A percentile compares a stretch with the other conserved stretches of the same genome.
These are phyloP conservation scores for Stachybotrys chartarum DNA, from an alignment of 2,329 filamentous ascomycete genomes.

Conservation along the genomic window DNA sequence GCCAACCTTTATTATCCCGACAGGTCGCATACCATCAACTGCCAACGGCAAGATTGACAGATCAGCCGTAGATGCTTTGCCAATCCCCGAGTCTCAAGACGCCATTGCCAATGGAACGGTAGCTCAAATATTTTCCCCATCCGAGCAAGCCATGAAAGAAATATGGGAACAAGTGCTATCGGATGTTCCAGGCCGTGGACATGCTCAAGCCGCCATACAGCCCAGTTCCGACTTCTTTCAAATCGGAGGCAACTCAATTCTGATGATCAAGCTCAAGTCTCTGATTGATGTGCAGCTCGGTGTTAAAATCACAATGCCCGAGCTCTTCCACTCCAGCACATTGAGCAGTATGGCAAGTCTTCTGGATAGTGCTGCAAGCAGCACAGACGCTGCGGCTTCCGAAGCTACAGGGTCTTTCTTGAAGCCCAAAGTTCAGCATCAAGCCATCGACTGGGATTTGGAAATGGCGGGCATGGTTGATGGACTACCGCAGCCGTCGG, in stretches of 20 bases:
- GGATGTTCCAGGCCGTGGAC: not conserved
- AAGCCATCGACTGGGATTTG: not conserved
- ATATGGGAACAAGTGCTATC: not conserved
- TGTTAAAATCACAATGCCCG: not conserved
- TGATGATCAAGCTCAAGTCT: not conserved
- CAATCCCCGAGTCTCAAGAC: not conserved
- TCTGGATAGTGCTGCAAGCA: not conserved
- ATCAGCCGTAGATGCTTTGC: not conserved
- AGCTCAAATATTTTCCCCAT: not conserved
- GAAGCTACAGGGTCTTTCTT: not conserved
- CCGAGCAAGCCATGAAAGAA: not conserved
- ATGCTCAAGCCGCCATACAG: not conserved
- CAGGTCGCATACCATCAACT: not conserved
- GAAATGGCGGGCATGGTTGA: not conserved
- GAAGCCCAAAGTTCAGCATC: not conserved
- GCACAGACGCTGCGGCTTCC: not conserved
- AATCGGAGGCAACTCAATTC: not conserved
- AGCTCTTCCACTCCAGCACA: not conserved
- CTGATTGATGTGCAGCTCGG: not conserved
- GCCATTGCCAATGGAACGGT: not conserved
- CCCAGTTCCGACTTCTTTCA: not conserved
- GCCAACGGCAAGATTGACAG: not conserved
- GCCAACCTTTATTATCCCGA: not conserved
- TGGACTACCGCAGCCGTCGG: not conserved
- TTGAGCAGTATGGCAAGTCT: not conserved